phyloP scores from a whole-genome alignment of 148 eudicot genomes.

The Camellia sinensis region DNA sequence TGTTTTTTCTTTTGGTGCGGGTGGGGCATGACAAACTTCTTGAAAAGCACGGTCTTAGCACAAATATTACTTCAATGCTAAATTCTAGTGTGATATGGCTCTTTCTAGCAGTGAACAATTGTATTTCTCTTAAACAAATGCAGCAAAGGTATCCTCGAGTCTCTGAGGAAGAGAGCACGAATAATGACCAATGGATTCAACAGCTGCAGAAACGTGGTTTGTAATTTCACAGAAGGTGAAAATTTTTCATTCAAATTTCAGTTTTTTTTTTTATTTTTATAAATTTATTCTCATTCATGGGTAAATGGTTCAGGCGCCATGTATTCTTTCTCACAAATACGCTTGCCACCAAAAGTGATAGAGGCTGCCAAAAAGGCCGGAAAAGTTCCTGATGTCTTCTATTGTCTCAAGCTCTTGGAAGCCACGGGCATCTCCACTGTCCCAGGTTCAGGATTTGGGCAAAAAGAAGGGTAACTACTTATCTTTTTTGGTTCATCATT shows the following conservation, averaged over 20 bases:
- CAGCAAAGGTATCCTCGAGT: constrained; percentile 92
- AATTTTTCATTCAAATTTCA: background rate
- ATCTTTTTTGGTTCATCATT: background rate
- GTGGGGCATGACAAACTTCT: no score
- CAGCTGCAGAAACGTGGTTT: constrained; percentile 93
- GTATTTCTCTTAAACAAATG: constrained; percentile 18
- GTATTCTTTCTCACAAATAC: constrained; percentile 97
- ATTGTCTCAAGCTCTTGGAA: constrained; percentile 90
- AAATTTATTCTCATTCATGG: constrained; percentile 5
- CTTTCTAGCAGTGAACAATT: background rate
- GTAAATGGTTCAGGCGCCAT: constrained; percentile 69
- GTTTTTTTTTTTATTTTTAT: background rate
- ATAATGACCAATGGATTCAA: constrained; percentile 98
- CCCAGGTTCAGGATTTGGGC: constrained; percentile 97
- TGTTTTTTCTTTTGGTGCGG: no score
- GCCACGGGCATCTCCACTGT: constrained; percentile 98
- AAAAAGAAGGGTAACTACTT: constrained; percentile 80
- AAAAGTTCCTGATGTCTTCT: constrained; percentile 86
- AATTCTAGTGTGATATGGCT: no score
- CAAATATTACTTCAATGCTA: no score
- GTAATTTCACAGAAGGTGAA: constrained; percentile 95
- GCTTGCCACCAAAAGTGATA: constrained; percentile 77
- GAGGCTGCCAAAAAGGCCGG: constrained; percentile 76
- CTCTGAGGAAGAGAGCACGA: constrained; percentile 83
- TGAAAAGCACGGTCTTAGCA: no score